These are phyloP conservation scores for Elongisporangium undulatum DNA, from an alignment of 352 stramenopile genomes.

Conservation along the genomic window DNA sequence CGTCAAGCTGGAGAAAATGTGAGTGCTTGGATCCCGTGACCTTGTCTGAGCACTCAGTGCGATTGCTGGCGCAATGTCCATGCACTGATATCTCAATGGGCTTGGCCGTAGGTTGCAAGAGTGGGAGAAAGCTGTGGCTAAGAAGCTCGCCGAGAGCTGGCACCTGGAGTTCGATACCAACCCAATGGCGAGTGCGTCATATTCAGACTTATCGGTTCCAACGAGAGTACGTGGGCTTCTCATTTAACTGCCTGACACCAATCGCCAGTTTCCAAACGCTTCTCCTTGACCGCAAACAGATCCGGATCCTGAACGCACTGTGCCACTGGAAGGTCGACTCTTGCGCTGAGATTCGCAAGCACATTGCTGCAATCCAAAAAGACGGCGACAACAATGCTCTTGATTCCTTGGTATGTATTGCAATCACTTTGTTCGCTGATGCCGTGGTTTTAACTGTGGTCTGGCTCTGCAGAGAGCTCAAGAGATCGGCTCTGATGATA, in stretches of 20 bases:
- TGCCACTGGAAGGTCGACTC: conserved; percentile 83
- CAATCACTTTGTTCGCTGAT: background rate
- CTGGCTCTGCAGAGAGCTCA: conserved; percentile 38
- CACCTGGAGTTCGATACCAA: conserved; percentile 58
- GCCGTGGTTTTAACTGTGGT: conserved; percentile 4
- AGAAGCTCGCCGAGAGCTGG: conserved; percentile 81
- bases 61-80: background rate
- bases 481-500: conserved; percentile 71
- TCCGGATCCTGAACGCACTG: conserved; percentile 73
- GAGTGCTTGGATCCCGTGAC: conserved; percentile 5
- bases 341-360: conserved; percentile 71
- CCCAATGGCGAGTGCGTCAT: conserved; percentile 50
- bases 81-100: background rate
- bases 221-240: conserved; percentile 35
- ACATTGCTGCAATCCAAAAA: conserved; percentile 60
- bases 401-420: conserved; percentile 44
- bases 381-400: conserved; percentile 56
- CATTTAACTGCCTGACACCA: background rate
- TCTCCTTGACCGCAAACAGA: conserved; percentile 22
- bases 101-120: conserved; percentile 56
- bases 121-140: conserved; percentile 69
- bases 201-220: conserved; percentile 51
- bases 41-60: background rate
- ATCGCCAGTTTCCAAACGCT: background rate
- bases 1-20: conserved; percentile 83